Conservation (phyloP, 202 grass and related monocot genomes). For the Setaria italica region DNA sequence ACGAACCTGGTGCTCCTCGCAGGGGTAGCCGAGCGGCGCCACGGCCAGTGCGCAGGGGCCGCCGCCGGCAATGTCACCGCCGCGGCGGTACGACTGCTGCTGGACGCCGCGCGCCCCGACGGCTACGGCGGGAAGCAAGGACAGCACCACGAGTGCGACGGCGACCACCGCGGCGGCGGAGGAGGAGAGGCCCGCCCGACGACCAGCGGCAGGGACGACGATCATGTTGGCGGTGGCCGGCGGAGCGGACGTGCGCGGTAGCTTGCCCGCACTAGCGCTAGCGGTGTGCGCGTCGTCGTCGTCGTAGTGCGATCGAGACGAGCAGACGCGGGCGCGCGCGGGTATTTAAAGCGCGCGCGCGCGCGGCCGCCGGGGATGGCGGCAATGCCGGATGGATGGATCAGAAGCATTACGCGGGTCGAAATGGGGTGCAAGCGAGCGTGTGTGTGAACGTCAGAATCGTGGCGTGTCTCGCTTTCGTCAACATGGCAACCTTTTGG, state of each 20-base stretch:
- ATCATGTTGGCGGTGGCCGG: conserved; percentile 6
- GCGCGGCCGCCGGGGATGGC: not conserved
- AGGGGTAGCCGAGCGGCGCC: conserved; percentile 63
- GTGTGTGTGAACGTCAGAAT: conserved; percentile 27
- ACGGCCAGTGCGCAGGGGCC: conserved; percentile 57
- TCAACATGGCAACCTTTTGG: conserved; percentile 14
- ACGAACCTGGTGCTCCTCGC: conserved; percentile 80
- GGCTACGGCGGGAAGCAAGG: not conserved
- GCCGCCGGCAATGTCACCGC: conserved; percentile 9
- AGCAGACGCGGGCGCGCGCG: conserved; percentile 7
- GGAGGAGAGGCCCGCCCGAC: not conserved
- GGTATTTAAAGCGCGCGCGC: conserved; percentile 38
- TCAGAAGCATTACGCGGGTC: conserved; percentile 10
- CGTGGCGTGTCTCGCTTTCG: conserved; percentile 14
- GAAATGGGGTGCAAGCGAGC: not conserved
- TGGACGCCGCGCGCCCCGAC: not conserved
- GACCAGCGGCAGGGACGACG: not conserved
- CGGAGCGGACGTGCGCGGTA: not conserved
- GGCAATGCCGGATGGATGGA: not conserved
- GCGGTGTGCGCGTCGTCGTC: not conserved
- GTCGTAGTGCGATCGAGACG: conserved; percentile 19
- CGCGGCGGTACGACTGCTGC: not conserved
- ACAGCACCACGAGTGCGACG: conserved; percentile 11
- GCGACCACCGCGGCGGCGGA: not conserved
- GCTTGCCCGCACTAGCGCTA: conserved; percentile 2